Evolutionary conservation across 2,329 filamentous ascomycete species (phyloP).

Genomic region (Penicillium brasilianum): DNA sequence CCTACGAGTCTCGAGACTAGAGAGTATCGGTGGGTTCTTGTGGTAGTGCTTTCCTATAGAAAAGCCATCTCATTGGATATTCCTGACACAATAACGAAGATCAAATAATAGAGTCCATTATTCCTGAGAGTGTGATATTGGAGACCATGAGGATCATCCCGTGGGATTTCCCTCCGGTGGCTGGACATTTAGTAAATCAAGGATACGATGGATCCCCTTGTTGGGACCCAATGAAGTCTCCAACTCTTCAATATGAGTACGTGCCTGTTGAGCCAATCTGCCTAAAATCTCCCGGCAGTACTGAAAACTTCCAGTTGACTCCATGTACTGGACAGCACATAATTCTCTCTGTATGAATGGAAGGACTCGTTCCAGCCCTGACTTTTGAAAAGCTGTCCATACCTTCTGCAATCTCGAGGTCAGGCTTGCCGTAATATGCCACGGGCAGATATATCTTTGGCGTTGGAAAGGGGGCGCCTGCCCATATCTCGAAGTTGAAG

Average conservation of each 20-base stretch:
- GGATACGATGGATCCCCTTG: neutral
- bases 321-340: constrained; percentile 8
- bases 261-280: neutral
- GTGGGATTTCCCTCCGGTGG: neutral
- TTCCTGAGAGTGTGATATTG: too few relatives aligned
- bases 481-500: too few relatives aligned
- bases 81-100: neutral
- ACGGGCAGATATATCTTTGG: too few relatives aligned
- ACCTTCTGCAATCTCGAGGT: too few relatives aligned
- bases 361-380: too few relatives aligned
- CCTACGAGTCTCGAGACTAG: neutral
- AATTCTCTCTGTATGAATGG: too few relatives aligned
- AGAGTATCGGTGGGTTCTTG: too few relatives aligned
- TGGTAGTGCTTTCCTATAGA: too few relatives aligned
- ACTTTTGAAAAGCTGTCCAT: too few relatives aligned
- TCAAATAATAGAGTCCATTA: too few relatives aligned
- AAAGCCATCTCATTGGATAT: neutral
- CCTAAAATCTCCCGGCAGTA: neutral
- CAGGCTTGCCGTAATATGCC: too few relatives aligned
- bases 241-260: neutral
- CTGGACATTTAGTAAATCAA: neutral
- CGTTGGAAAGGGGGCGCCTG: too few relatives aligned
- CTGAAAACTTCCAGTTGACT: constrained; percentile 9
- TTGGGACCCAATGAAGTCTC: neutral
- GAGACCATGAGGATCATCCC: neutral